These are phyloP conservation scores for Przewalskia tangutica DNA, from an alignment of 257 asterid species.

Conservation along the genomic window DNA sequence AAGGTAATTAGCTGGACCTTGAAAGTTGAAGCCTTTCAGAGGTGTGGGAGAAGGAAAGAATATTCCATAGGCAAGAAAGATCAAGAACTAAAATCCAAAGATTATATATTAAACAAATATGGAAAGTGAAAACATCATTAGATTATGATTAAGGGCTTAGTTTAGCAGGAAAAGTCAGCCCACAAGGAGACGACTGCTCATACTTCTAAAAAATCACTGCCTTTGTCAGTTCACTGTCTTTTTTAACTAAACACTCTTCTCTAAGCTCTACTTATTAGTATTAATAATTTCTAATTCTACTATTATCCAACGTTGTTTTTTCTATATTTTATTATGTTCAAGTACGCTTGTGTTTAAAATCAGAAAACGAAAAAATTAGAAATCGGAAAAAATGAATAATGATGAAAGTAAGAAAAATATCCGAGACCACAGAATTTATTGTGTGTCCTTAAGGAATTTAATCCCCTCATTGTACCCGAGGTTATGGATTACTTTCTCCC, in stretches of 20 bases:
- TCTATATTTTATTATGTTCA: neutral
- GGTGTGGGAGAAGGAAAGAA: conserved; percentile 50
- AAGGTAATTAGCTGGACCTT: conserved; percentile 37
- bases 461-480: too few species aligned
- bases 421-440: too few species aligned
- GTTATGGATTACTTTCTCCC: too few species aligned
- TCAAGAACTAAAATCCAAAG: conserved; percentile 81
- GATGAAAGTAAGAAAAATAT: too few species aligned
- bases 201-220: conserved; percentile 74
- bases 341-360: too few species aligned
- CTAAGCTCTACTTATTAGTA: neutral
- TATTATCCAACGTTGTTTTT: neutral
- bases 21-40: conserved; percentile 59
- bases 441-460: too few species aligned
- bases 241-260: neutral
- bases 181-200: conserved; percentile 70
- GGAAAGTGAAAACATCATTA: conserved; percentile 55
- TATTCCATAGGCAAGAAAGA: conserved; percentile 56
- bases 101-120: conserved; percentile 44
- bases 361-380: too few species aligned
- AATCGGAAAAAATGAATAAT: too few species aligned
- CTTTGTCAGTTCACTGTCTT: conserved; percentile 43
- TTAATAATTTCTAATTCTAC: neutral
- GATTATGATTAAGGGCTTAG: conserved; percentile 55
- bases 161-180: conserved; percentile 65